These are phyloP conservation scores for Delitschia confertaspora DNA, from an alignment of 495 filamentous ascomycete genomes.

Conservation along the genomic window DNA sequence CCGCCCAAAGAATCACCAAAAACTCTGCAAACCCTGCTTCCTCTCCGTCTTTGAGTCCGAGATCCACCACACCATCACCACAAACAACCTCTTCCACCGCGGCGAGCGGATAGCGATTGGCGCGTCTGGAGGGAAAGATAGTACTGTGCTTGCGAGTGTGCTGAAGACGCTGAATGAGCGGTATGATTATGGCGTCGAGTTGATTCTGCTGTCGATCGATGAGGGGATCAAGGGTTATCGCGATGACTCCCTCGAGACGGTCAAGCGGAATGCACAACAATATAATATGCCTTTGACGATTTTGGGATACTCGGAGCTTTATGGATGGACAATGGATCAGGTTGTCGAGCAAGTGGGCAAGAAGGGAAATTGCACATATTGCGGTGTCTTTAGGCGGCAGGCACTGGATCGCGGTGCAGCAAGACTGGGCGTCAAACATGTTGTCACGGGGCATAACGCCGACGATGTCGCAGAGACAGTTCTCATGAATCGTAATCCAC, in stretches of 20 bases:
- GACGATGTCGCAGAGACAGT: slow-evolving; percentile 98
- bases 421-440: slow-evolving; percentile 79
- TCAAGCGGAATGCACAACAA: slow-evolving; percentile 84
- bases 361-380: slow-evolving; percentile 98
- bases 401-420: slow-evolving; percentile 88
- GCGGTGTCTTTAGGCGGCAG: slow-evolving; percentile 90
- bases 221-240: slow-evolving; percentile 96
- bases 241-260: slow-evolving; percentile 90
- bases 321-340: slow-evolving; percentile 99
- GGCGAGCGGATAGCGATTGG: slow-evolving; percentile 91
- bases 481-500: slow-evolving; percentile 64
- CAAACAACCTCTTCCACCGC: slow-evolving; percentile 64
- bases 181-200: slow-evolving; percentile 74
- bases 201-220: slow-evolving; percentile 84
- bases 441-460: slow-evolving; percentile 95
- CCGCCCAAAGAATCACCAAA: slow-evolving; percentile 84
- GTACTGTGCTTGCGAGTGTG: slow-evolving; percentile 88
- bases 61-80: slow-evolving; percentile 82
- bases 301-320: slow-evolving; percentile 86
- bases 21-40: slow-evolving; percentile 86
- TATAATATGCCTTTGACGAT: slow-evolving; percentile 87
- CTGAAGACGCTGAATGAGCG: slow-evolving; percentile 91
- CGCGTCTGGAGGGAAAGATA: slow-evolving; percentile 95
- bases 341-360: slow-evolving; percentile 93
- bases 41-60: slow-evolving; percentile 80